Evolutionary conservation across 768 basidiomycete species (phyloP).

Genomic region (Collybia sordida): DNA sequence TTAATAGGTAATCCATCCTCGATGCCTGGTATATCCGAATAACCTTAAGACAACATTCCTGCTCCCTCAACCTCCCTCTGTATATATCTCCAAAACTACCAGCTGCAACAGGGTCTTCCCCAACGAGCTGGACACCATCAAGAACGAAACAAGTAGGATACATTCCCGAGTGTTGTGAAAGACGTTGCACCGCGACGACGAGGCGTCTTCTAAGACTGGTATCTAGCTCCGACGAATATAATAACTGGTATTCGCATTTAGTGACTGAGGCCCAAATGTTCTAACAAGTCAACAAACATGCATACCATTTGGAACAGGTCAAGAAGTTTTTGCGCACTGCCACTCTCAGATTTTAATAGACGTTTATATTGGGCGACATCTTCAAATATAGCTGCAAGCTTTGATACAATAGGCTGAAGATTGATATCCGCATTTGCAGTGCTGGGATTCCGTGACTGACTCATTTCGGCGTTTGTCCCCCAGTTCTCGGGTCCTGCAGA

Average conservation of each 20-base stretch:
- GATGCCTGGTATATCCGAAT: constrained; percentile 22
- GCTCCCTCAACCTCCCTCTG: constrained; percentile 1
- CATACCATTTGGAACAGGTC: constrained; percentile 2
- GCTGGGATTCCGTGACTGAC: too few species aligned
- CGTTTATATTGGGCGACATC: not conserved
- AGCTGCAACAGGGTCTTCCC: constrained; percentile 3
- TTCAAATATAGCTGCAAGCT: not conserved
- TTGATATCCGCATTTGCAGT: too few species aligned
- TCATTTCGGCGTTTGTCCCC: too few species aligned
- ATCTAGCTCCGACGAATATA: not conserved
- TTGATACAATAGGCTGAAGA: too few species aligned
- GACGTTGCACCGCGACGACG: constrained; percentile 6
- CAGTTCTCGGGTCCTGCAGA: too few species aligned
- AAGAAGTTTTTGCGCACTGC: constrained; percentile 2
- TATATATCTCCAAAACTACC: constrained; percentile 11
- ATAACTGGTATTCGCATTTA: not conserved
- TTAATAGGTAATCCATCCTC: constrained; percentile 15
- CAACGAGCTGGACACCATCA: not conserved
- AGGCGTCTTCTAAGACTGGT: constrained; percentile 2
- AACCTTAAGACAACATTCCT: constrained; percentile 7
- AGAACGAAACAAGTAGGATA: constrained; percentile 7
- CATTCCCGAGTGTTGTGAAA: constrained; percentile 1
- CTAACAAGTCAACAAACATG: not conserved
- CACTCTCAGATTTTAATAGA: not conserved
- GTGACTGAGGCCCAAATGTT: too few species aligned